These are phyloP conservation scores for Phytophthora meadii DNA, from an alignment of 352 stramenopile genomes.

Conservation along the genomic window DNA sequence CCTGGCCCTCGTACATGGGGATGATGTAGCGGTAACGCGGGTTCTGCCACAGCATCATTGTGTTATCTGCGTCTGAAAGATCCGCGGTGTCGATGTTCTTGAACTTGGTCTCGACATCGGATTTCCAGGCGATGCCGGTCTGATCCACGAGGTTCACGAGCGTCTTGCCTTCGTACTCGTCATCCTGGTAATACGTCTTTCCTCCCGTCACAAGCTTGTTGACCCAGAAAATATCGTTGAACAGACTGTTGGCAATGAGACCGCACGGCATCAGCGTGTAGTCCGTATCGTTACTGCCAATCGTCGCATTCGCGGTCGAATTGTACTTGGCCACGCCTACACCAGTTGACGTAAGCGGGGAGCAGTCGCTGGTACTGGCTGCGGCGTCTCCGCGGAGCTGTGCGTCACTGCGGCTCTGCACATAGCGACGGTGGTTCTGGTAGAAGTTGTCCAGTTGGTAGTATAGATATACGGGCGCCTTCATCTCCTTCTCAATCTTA, in stretches of 20 bases:
- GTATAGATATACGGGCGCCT: conserved; percentile 97
- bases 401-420: conserved; percentile 89
- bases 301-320: conserved; percentile 51
- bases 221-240: conserved; percentile 96
- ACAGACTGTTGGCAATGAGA: conserved; percentile 98
- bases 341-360: conserved; percentile 66
- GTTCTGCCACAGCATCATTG: conserved; percentile 89
- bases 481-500: conserved; percentile 92
- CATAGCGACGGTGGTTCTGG: conserved; percentile 98
- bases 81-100: conserved; percentile 87
- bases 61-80: conserved; percentile 37
- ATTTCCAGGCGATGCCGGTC: conserved; percentile 97
- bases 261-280: conserved; percentile 97
- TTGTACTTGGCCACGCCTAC: conserved; percentile 74
- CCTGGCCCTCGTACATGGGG: conserved; percentile 65
- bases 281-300: conserved; percentile 45
- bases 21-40: conserved; percentile 83
- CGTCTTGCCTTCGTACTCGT: conserved; percentile 55
- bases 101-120: conserved; percentile 96
- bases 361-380: conserved; percentile 78
- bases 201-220: conserved; percentile 66
- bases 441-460: conserved; percentile 99
- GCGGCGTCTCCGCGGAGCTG: conserved; percentile 86
- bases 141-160: conserved; percentile 93
- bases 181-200: conserved; percentile 69